Conservation (phyloP, 345 rosid species). For the Ceriops decandra region DNA sequence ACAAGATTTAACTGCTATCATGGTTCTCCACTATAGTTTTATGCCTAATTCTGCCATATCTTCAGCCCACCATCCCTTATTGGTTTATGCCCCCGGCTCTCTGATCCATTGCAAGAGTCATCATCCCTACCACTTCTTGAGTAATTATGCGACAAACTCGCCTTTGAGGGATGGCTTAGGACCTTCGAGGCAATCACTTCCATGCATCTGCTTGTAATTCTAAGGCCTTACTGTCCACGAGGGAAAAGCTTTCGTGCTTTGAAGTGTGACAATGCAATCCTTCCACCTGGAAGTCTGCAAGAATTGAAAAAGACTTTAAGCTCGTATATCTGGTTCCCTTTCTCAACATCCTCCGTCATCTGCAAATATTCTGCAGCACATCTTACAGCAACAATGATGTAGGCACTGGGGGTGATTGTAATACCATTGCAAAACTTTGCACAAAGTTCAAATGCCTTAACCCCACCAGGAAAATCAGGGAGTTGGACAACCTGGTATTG, state of each 20-base stretch:
- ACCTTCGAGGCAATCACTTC: conserved; percentile 75
- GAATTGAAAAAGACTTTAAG: conserved; percentile 86
- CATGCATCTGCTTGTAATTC: conserved; percentile 80
- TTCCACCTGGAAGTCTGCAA: conserved; percentile 87
- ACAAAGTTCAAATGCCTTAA: conserved; percentile 87
- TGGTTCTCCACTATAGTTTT: conserved; percentile 86
- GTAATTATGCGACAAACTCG: conserved; percentile 70
- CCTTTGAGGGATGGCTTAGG: conserved; percentile 65
- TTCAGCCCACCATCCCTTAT: conserved; percentile 95
- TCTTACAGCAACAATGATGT: conserved; percentile 81
- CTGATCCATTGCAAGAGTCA: conserved; percentile 55
- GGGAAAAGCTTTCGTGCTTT: conserved; percentile 69
- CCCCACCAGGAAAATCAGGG: conserved; percentile 86
- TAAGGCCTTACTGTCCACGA: conserved; percentile 80
- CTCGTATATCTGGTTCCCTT: conserved; percentile 89
- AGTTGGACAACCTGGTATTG: conserved; percentile 62
- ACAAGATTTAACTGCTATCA: conserved; percentile 82
- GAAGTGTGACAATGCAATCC: conserved; percentile 78
- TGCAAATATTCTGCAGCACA: conserved; percentile 92
- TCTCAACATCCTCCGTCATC: conserved; percentile 95
- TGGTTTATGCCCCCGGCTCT: conserved; percentile 49
- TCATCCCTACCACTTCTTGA: conserved; percentile 83
- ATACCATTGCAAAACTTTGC: conserved; percentile 97
- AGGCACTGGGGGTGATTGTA: conserved; percentile 83
- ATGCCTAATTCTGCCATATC: conserved; percentile 88